Evolutionary conservation across 495 filamentous ascomycete genomes (phyloP).

Genomic region (Xylaria grammica): DNA sequence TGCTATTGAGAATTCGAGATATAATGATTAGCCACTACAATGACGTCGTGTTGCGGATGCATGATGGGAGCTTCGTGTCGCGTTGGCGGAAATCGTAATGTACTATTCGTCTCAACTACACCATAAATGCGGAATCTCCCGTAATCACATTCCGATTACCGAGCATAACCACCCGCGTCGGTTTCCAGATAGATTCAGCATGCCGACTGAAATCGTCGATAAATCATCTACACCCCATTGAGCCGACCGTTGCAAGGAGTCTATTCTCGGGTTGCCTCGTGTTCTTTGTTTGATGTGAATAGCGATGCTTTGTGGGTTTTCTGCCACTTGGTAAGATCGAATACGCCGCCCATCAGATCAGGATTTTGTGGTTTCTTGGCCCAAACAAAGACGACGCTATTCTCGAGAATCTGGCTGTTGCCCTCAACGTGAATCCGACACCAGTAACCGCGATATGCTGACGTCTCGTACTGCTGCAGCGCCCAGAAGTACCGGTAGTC

Average conservation of each 20-base stretch:
- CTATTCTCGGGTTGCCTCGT: not conserved
- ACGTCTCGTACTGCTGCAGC: conserved; percentile 1
- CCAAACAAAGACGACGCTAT: conserved; percentile 5
- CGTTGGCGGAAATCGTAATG: conserved; percentile 10
- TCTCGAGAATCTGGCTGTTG: not conserved
- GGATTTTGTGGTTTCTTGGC: conserved; percentile 2
- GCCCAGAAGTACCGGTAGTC: not conserved
- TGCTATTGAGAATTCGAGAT: conserved; percentile 27
- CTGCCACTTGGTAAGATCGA: not conserved
- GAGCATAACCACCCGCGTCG: conserved; percentile 11
- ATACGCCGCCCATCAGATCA: not conserved
- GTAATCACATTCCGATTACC: conserved; percentile 5
- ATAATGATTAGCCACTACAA: conserved; percentile 8
- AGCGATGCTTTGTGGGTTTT: not conserved
- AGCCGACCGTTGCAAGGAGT: not conserved
- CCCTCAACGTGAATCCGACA: not conserved
- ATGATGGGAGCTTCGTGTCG: not conserved
- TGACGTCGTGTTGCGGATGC: conserved; percentile 11
- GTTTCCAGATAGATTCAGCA: too few relatives aligned
- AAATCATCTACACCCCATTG: not conserved
- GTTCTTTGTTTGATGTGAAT: not conserved
- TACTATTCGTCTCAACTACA: not conserved
- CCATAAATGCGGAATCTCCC: conserved; percentile 11
- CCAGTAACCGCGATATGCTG: not conserved
- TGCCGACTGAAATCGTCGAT: not conserved